Base-by-base conservation (phyloP, 1,284 basidiomycete genomes). In the Trichosporon sp. region DNA sequence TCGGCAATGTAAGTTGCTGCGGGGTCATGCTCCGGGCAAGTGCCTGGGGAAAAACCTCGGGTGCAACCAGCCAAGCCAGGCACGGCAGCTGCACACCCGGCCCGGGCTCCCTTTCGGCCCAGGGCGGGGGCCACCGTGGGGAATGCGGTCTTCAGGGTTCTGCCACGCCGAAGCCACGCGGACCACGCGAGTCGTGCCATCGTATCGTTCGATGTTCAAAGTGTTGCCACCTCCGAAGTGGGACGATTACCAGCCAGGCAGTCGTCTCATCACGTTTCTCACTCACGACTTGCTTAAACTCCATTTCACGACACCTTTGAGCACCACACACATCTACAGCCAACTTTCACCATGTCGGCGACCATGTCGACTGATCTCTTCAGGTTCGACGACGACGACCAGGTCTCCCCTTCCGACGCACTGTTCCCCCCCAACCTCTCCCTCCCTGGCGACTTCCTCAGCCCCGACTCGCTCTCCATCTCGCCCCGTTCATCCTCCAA, bases 381-480 rank as follows among this genome's bases (percentile, higher is more conserved):
- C 71, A 65, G 72, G 26, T 77, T 76, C 38, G 71, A 74, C 70
- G 71, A 71, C 64, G 70, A 74, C 68, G 63, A 66, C 2, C 66
- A 66, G n/a, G 61, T 77, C 21, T 76, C 77, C 0, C 75, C 77
- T 7, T 70, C 73, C 26, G 65, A 69, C 56, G 72, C 76, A 0
- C 72, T 78, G 59, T 80, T 79, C 66, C 74, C 77, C 11, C 75
- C 76, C 2, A 70, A 73, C 4, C 70, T 79, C 14, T 70, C 76
- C 4, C 75, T 74, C n/a, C 74, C 74, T 7, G 70, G 68, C 61
- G 46, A 68, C 37, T 73, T 71, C 54, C 64, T 75, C n/a, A 69
- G 65, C 21, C 68, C 74, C 38, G 69, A 70, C 67, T 64, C 68
- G 16, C 67, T 71, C 38, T 66, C 65, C 31, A 37, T 63, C 59